Base-by-base conservation (phyloP, 495 filamentous ascomycete genomes). In the Extremus antarcticus region DNA sequence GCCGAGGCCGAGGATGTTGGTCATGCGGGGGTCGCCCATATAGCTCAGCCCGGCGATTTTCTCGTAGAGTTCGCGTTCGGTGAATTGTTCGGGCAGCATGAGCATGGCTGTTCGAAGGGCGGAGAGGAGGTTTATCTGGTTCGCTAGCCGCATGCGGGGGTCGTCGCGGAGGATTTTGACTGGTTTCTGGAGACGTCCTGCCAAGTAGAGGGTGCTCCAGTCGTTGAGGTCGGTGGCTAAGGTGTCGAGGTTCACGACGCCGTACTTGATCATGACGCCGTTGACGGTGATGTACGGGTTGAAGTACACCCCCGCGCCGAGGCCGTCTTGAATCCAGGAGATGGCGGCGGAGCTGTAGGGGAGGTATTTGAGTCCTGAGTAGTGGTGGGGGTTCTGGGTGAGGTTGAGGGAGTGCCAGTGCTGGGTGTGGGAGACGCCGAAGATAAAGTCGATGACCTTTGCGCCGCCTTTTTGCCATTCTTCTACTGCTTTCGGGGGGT, bases 371-470 rank as follows among this genome's bases (percentile, higher is more conserved):
- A 97, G 70, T 11, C 78, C 80, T 1, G 89, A 95, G 71, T 98
- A 98, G 69, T 98, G 92, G 65, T 94, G 81, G 10, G 87, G 84
- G 63, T 98, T 87, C 63, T 95, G 85, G 50, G 73, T 71, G 25
- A 98, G 74, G 67, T 98, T 98, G 45, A 98, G 70, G 19, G 83
- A 85, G 71, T 98, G 92, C 90, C 91, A 98, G 70, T 98, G 92
- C 65, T 98, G 87, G 2, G 87, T 90, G 68, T 95, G 87, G 3
- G 85, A 87, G 13, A 97, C 91, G 29, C 92, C 94, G 61, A 97
- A 95, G 53, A 98, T 94, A 63, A 97, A 92, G 68, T 98, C 92
- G 60, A 98, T 95, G 86, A 97, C 94, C 69, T 96, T 96, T 9
- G 85, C 87, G 1, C 81, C 83, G 39, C 87, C 87, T 63, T 86